Evolutionary conservation across 176 grass and related monocot genomes (phyloP), one percentile per base, ranked within the genome.

Genomic region (Oropetium thomaeum): DNA sequence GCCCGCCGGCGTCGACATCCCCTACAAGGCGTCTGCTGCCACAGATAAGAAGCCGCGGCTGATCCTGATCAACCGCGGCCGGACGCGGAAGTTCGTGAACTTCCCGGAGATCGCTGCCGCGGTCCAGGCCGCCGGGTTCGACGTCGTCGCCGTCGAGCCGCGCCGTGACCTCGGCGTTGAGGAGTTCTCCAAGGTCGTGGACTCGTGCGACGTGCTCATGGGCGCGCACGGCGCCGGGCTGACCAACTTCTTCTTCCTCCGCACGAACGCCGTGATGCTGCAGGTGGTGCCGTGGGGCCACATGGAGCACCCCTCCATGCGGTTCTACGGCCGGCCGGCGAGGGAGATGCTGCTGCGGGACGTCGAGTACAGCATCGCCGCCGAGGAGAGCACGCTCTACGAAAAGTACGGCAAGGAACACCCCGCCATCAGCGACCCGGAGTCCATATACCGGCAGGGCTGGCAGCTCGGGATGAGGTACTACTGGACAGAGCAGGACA

Each of bases 171-270:
- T 71, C 25, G 19, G 83, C 67, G 22, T 93, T 5, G 69, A 83
- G 26, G 77, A 85, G 63, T 82, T 93, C 37, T 55, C 84, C 2
- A 54, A n/a, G 38, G 5, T 9, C 86, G 91, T 94, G 74, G 94
- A 98, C 75, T 92, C 91, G 16, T 87, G 86, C 65, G 91, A 98
- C 83, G 95, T 98, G 35, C 92, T 98, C 91, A 79, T 98, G 41
- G 95, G 95, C 31, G 95, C 92, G 29, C 95, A 98, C 43, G 95
- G 95, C 25, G 95, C 95, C 0, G 95, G 95, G 62, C 89, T 98
- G 12, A 92, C 95, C 60, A 93, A 98, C 84, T 92, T 98, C 91
- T 81, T 98, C 22, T 98, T 94, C 88, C 77, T 98, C 85, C 89
- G 0, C 35, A 74, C 38, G 28, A 82, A 96, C 48, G 88, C 68